phyloP scores from a whole-genome alignment of 2,329 filamentous ascomycete species.

The Pseudogymnoascus verrucosus region DNA sequence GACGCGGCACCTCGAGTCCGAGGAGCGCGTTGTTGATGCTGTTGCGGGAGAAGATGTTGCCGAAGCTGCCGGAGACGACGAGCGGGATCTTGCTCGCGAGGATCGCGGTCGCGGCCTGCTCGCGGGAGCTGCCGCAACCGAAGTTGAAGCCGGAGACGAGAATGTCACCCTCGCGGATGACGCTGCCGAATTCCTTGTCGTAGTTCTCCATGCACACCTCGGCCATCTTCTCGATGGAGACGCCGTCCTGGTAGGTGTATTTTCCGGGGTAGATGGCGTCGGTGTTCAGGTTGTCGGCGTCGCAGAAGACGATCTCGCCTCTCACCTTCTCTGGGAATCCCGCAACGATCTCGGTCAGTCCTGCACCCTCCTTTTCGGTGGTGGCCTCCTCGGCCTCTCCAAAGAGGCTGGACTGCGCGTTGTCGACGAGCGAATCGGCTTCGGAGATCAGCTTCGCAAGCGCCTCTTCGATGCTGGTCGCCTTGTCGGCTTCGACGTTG shows the following conservation, averaged over 20 bases:
- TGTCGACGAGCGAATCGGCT: constrained; percentile 48
- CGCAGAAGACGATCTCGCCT: constrained; percentile 83
- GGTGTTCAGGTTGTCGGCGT: constrained; percentile 82
- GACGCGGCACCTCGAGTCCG: constrained; percentile 59
- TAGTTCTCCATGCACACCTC: constrained; percentile 93
- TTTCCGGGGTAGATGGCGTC: constrained; percentile 87
- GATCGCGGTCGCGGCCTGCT: constrained; percentile 84
- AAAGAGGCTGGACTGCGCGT: constrained; percentile 26
- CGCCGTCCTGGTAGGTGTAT: constrained; percentile 84
- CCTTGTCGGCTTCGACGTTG: constrained; percentile 53
- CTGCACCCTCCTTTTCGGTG: constrained; percentile 28
- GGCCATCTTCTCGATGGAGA: constrained; percentile 72
- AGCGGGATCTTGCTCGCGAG: constrained; percentile 73
- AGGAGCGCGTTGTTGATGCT: constrained; percentile 73
- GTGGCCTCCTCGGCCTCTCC: constrained; percentile 22
- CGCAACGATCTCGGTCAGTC: constrained; percentile 63
- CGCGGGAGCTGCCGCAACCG: constrained; percentile 70
- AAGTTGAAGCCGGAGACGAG: constrained; percentile 85
- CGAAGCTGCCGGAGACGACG: constrained; percentile 72
- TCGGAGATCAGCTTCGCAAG: constrained; percentile 64
- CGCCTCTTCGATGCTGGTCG: constrained; percentile 59
- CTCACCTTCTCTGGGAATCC: constrained; percentile 78
- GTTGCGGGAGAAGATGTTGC: constrained; percentile 75
- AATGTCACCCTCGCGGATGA: constrained; percentile 65
- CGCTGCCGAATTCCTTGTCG: constrained; percentile 58